Base-by-base conservation (phyloP, 2,329 filamentous ascomycete genomes). In the Colletotrichum cuscutae region DNA sequence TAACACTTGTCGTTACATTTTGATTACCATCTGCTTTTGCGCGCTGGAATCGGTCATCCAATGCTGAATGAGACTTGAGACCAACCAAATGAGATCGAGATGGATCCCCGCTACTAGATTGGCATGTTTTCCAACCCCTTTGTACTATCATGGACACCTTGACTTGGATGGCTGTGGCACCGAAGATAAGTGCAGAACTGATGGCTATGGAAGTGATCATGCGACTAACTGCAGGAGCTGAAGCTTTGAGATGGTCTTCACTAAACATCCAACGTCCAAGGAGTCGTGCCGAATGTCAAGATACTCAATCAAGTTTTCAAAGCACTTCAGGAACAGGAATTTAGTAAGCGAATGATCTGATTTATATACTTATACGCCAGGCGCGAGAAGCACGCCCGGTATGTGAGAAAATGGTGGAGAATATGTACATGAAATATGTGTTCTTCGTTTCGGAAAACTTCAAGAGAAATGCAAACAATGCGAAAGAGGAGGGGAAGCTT, bases 371-470 rank as follows among this genome's bases (percentile, higher is more conserved):
- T 49, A 22, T 53, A 46, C 52, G 53, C 22, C 56, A 42, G 46
- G 60, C 60, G 66, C 15, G 64, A 64, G 24, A 63, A 65, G 7
- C 56, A 42, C 60, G 13, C 49, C 49, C 59, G 32, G 59, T 56
- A 28, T 49, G 59, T 22, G 59, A 42, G n/a, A 54, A 15, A 54
- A 61, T 63, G 32, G 30, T 5, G n/a, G 46, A 65, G 42, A 56
- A 59, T 70, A 73, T 73, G 26, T 73, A 73, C 71, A 73, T 32
- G 66, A 68, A 73, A 37, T 28, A 26, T 42, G 46, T 15, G 46
- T 15, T 32, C 12, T 54, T 6, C 59, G 30, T 58, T 57, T 72
- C 70, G n/a, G 3, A 15, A 42, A 37, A 5, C 37, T 26, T 26
- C 54, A 46, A 61, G 42, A 67, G 19, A 49, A 56, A 74, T 49